A percentile compares a stretch with the other conserved stretches of the same genome.
These are phyloP conservation scores for Mycena filopes DNA, from an alignment of 768 basidiomycete genomes.

Conservation along the genomic window DNA sequence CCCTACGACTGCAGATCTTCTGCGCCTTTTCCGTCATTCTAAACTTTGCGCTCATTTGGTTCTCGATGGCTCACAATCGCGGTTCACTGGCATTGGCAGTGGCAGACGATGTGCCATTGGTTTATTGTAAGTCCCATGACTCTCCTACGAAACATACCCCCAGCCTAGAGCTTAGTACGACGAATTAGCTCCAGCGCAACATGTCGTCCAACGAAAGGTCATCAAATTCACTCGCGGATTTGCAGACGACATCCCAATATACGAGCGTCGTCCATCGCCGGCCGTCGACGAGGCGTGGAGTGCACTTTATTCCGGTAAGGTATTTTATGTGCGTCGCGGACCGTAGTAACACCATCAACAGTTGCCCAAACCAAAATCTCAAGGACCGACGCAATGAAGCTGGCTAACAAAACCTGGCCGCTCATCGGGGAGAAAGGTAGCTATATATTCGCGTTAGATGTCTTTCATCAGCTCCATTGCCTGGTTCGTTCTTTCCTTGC, in stretches of 20 bases:
- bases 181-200: constrained; percentile 38
- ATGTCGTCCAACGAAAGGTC: constrained; percentile 33
- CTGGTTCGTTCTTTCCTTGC: constrained; percentile 36
- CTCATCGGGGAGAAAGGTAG: constrained; percentile 36
- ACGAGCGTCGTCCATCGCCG: constrained; percentile 21
- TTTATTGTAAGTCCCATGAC: neutral
- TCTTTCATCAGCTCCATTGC: constrained; percentile 45
- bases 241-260: constrained; percentile 22
- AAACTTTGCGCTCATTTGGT: no score
- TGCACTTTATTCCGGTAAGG: constrained; percentile 37
- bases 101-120: neutral
- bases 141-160: neutral
- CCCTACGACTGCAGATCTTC: neutral
- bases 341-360: neutral
- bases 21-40: neutral
- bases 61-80: no score
- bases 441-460: constrained; percentile 39
- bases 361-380: constrained; percentile 32
- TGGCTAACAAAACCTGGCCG: constrained; percentile 38
- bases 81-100: neutral
- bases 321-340: neutral
- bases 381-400: constrained; percentile 33
- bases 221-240: constrained; percentile 37
- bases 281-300: constrained; percentile 40
- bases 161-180: neutral